phyloP scores from a whole-genome alignment of 2,329 filamentous ascomycete species.

The Penicillium glabrum region DNA sequence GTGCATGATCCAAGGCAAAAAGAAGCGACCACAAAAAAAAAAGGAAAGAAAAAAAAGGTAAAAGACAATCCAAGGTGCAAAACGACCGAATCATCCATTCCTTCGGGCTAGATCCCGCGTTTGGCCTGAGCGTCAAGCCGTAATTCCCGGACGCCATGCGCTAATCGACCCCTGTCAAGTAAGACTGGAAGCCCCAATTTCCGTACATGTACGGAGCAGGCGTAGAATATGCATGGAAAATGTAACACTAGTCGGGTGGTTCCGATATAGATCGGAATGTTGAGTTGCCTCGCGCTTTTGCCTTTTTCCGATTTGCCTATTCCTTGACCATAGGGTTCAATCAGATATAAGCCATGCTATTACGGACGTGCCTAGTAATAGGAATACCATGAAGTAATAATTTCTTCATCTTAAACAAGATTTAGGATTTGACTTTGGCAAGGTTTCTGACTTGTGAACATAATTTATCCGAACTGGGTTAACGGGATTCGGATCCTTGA shows the following conservation, averaged over 20 bases:
- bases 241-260: conserved; percentile 20
- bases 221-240: conserved; percentile 43
- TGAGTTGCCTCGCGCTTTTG: neutral
- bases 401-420: neutral
- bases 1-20: neutral
- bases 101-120: conserved; percentile 5
- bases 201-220: conserved; percentile 23
- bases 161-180: conserved; percentile 10
- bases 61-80: neutral
- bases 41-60: neutral
- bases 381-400: neutral
- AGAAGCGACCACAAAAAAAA: neutral
- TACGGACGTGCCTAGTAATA: too few species aligned
- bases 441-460: too few species aligned
- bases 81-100: neutral
- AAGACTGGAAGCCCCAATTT: neutral
- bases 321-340: too few species aligned
- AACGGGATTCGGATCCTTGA: conserved; percentile 18
- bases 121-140: conserved; percentile 4
- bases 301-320: neutral
- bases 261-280: neutral
- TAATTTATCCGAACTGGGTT: neutral
- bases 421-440: neutral
- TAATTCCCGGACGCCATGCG: neutral
- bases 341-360: too few species aligned